Base-by-base conservation (phyloP, 257 asterid genomes). In the Knoxia roxburghii region DNA sequence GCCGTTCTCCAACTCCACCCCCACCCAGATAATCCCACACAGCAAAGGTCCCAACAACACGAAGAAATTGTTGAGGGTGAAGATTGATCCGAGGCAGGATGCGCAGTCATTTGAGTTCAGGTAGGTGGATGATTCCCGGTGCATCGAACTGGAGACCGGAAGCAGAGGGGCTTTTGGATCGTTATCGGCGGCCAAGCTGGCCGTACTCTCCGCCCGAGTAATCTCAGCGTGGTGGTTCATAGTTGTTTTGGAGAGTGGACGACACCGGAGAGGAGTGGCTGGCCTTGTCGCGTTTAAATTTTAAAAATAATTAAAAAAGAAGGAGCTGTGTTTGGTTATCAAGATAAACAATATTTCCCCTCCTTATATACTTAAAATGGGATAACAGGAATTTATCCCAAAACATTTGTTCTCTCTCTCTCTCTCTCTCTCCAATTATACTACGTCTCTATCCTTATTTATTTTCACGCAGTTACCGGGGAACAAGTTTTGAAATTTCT, bases 91-190 rank as follows among this genome's bases (percentile, higher is more conserved):
- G 20, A 74, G 1, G 6, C 40, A 1, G 3, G 90, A 72, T 23
- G n/a, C n/a, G n/a, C n/a, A n/a, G n/a, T n/a, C n/a, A n/a, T 32
- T 50, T 75, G 66, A 75, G 59, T 85, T 80, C 79, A 68, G 75
- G 61, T 85, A 75, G 52, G 40, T 68, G 6, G 89, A 68, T 21
- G 69, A 29, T 35, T 14, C 9, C 52, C 81, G 39, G 55, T 68
- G 79, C 30, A 54, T 18, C 32, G 81, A 76, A 18, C 80, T 87
- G 0, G 76, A 81, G 15, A 79, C 10, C 15, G 98, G 98, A 4
- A 92, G 96, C 23, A 92, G 88, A 2, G 98, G 98, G 13, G 80
- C 72, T 62, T 65, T 79, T 68, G 71, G 79, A 62, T 87, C 93
- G 49, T 37, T 37, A 37, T 4, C 4, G 9, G 77, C 82, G 6